Evolutionary conservation across 352 stramenopile genomes (phyloP), one percentile per base, ranked within the genome.

Genomic region (Globisporangium iwayamae): DNA sequence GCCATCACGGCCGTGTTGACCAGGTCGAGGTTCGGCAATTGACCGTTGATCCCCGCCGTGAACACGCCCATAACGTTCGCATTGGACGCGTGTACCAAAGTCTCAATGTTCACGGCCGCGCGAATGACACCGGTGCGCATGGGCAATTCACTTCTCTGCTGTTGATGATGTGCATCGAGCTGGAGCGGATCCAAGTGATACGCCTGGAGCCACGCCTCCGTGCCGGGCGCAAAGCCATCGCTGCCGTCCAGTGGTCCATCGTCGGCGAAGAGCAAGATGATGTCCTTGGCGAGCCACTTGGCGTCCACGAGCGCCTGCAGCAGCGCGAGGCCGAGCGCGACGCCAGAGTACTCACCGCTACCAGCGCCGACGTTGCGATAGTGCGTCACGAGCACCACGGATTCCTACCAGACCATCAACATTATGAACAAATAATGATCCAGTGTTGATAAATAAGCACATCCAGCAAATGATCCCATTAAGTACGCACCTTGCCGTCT

Each of bases 1-100:
- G 84, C 72, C 10, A 76, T 69, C 14, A 93, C 80, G 0, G 81
- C 85, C 2, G 79, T 84, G 67, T 96, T 96, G 28, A 96, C 76
- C 6, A 96, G 80, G 70, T 96, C 88, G 28, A 96, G 64, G 28
- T 96, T 96, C 4, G 88, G 88, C 16, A 96, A 71, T 59, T 94
- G 87, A 16, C 88, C 88, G 63, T 96, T 96, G 66, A 80, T 85
- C 0, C 88, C 85, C 8, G 85, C 79, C 0, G 73, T 78, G 50
- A 89, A 87, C 28, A 95, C 72, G 16, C 79, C 83, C 7, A 92
- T 66, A 0, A 69, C 63, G 11, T 69, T 70, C 25, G 75, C 67
- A 7, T 55, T 59, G 14, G 46, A 65, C 38, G 74, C 67, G 30
- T 76, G 30, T 0, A 47, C 56, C 22, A 78, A 66, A 3, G 79